phyloP scores from a whole-genome alignment of 2,329 filamentous ascomycete genomes.

The Monilinia fructicola region DNA sequence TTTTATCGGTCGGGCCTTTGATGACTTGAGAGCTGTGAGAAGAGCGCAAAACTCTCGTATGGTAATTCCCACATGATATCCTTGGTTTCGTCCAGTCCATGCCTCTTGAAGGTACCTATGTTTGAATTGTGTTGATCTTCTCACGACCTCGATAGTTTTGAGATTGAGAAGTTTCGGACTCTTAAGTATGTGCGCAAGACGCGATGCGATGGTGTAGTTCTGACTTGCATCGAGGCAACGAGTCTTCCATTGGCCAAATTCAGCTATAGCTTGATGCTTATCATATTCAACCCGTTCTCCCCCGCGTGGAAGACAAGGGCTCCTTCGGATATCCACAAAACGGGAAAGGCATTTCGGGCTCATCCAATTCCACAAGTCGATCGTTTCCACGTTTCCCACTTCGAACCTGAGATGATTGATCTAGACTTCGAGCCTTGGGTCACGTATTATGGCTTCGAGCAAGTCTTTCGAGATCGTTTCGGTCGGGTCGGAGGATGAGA shows the following conservation, averaged over 20 bases:
- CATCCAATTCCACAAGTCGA: background rate
- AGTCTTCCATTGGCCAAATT: conserved; percentile 14
- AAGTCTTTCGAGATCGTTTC: background rate
- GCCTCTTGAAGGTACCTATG: background rate
- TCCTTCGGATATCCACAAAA: background rate
- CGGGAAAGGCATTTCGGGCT: background rate
- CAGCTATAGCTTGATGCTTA: background rate
- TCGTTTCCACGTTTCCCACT: background rate
- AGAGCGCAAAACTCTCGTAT: background rate
- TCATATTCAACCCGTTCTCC: background rate
- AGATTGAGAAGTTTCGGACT: background rate
- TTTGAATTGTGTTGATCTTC: background rate
- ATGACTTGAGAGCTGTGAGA: background rate
- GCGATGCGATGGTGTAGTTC: background rate
- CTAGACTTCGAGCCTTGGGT: background rate
- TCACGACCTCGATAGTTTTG: background rate
- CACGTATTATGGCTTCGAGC: background rate
- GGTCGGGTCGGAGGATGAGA: conserved; percentile 1
- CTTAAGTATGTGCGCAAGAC: background rate
- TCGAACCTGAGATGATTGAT: background rate
- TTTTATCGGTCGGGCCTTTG: background rate
- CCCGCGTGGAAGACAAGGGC: background rate
- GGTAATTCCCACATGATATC: too few species aligned
- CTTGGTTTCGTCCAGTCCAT: background rate
- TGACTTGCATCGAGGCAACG: background rate